Evolutionary conservation across 495 filamentous ascomycete species (phyloP).

Genomic region (Aspergillus olivimuriae): DNA sequence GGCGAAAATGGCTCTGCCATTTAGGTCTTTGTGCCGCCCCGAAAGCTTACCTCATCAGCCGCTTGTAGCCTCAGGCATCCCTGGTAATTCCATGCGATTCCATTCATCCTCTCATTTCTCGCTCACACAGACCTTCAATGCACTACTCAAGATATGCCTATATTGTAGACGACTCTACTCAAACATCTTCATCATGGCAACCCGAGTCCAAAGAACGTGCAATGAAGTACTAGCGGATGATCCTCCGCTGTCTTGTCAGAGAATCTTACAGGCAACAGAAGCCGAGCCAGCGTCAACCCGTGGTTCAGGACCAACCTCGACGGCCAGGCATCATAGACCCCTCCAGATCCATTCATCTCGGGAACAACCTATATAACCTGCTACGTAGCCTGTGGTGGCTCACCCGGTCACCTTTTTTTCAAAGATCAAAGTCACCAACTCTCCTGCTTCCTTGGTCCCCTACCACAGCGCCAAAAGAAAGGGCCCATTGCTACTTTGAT

Average conservation of each 20-base stretch:
- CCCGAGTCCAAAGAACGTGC: no score
- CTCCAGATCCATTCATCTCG: neutral
- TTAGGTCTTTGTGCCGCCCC: constrained; percentile 14
- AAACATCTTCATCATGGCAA: no score
- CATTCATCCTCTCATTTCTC: no score
- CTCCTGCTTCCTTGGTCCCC: neutral
- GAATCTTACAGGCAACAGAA: neutral
- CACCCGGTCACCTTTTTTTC: neutral
- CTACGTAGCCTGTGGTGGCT: neutral
- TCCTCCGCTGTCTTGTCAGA: no score
- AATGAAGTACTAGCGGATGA: no score
- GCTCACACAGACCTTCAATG: no score
- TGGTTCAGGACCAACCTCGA: constrained; percentile 7
- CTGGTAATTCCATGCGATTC: neutral
- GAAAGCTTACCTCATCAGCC: constrained; percentile 6
- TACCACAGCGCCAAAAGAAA: no score
- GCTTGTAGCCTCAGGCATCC: constrained; percentile 1
- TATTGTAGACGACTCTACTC: no score
- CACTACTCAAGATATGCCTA: no score
- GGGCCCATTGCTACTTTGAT: no score
- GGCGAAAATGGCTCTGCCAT: constrained; percentile 30
- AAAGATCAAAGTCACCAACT: neutral
- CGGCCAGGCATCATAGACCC: constrained; percentile 1
- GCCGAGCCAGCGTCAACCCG: constrained; percentile 1
- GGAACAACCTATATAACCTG: neutral